These are phyloP conservation scores for Lophiostoma macrostomum DNA, from an alignment of 495 filamentous ascomycete species.

Conservation along the genomic window DNA sequence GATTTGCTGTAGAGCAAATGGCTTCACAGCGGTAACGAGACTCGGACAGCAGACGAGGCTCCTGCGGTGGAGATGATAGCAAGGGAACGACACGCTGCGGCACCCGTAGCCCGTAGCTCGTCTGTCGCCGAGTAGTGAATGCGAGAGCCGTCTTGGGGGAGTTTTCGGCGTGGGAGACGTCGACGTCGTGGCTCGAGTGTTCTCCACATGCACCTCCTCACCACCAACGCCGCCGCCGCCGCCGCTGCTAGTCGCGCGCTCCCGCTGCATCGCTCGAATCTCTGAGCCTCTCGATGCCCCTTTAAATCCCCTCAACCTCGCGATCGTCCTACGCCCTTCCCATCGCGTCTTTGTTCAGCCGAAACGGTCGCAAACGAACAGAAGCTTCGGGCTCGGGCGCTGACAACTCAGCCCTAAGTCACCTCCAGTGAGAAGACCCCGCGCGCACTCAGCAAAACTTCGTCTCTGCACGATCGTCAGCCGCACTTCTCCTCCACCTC, in stretches of 20 bases:
- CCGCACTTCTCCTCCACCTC: slow-evolving; percentile 4
- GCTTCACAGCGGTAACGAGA: slow-evolving; percentile 23
- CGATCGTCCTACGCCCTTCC: slow-evolving; percentile 1
- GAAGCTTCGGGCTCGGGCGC: slow-evolving; percentile 1
- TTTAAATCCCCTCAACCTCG: slow-evolving; percentile 2
- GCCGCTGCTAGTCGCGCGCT: not conserved
- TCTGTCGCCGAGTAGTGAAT: not conserved
- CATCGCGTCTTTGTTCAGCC: too few species aligned
- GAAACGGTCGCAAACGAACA: not conserved
- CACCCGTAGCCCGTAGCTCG: slow-evolving; percentile 10
- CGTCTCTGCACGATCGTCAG: slow-evolving; percentile 7
- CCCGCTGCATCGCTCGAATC: not conserved
- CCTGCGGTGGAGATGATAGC: slow-evolving; percentile 6
- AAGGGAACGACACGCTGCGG: not conserved
- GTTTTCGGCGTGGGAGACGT: too few species aligned
- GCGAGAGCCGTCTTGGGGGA: not conserved
- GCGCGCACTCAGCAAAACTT: slow-evolving; percentile 12
- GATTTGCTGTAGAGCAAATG: slow-evolving; percentile 9
- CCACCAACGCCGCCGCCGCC: too few species aligned
- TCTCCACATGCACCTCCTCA: not conserved
- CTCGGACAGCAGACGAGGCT: not conserved
- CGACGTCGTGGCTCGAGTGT: not conserved
- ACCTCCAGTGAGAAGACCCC: not conserved
- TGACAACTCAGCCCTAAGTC: slow-evolving; percentile 14
- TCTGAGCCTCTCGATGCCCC: not conserved